These are phyloP conservation scores for Nelumbo lutea DNA, from an alignment of 164 flowering plant genomes.

Conservation along the genomic window DNA sequence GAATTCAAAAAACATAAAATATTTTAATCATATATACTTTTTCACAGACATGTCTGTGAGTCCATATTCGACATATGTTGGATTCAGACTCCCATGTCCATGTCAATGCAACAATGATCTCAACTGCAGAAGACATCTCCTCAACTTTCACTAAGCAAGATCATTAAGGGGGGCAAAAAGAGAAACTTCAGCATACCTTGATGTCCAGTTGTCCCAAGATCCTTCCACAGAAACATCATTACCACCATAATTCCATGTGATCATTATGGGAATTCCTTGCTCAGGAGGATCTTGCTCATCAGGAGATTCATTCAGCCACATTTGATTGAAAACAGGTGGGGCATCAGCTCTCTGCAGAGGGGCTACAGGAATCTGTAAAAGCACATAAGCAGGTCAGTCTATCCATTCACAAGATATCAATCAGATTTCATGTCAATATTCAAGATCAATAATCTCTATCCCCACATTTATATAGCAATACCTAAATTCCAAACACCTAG, in stretches of 20 bases:
- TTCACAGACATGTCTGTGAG: too few species aligned
- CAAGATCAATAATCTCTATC: not conserved
- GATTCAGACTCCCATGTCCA: too few species aligned
- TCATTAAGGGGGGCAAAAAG: not conserved
- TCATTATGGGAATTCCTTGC: slow-evolving; percentile 67
- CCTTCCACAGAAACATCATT: slow-evolving; percentile 78
- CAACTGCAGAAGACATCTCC: not conserved
- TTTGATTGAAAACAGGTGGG: slow-evolving; percentile 31
- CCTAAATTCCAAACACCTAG: too few species aligned
- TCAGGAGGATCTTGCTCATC: slow-evolving; percentile 40
- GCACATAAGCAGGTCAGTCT: not conserved
- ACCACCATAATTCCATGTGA: slow-evolving; percentile 85
- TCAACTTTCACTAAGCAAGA: not conserved
- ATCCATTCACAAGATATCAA: not conserved
- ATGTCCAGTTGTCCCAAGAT: slow-evolving; percentile 91
- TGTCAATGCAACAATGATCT: not conserved
- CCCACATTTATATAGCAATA: too few species aligned
- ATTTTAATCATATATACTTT: too few species aligned
- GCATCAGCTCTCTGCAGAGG: slow-evolving; percentile 58
- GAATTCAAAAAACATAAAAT: too few species aligned
- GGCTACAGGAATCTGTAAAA: slow-evolving; percentile 65
- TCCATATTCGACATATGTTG: too few species aligned
- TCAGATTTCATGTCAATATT: not conserved
- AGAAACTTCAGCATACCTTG: slow-evolving; percentile 39
- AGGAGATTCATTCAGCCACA: slow-evolving; percentile 42